Evolutionary conservation across 768 basidiomycete genomes (phyloP), one percentile per base, ranked within the genome.

Genomic region (Lactifluus piperatus): DNA sequence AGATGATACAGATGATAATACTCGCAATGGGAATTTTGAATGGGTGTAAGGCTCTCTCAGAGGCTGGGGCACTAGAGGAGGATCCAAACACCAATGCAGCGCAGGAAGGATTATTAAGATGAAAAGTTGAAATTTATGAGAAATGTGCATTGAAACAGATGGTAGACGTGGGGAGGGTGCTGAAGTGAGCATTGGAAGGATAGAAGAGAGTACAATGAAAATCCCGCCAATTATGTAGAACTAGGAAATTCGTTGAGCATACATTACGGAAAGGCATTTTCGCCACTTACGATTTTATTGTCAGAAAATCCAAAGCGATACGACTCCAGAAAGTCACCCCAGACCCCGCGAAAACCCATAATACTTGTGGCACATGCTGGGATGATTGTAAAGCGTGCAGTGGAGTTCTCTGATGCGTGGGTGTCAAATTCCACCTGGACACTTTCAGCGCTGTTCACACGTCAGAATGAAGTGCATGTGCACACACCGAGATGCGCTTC

Each of bases 1-100:
- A 20, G 88, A 88, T 56, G 82, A 76, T 20, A 78, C 77, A 1
- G 86, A 79, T 1, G 81, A 88, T 50, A 86, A 79, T 26, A 92
- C 80, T 36, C 77, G 80, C n/a, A 89, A 72, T 3, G 82, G 80
- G 58, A 76, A 77, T 30, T 68, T 71, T 2, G 80, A 80, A 62
- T 80, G 81, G 29, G 70, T 73, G 66, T 80, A 84, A 4, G 81
- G 75, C 56, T 74, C 69, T 27, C 66, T 58, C 16, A 82, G 69
- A 37, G 82, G 84, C 67, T 80, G 78, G 2, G 77, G 78, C 34
- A 87, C 77, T 18, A 82, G 77, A 10, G 83, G 84, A 49, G 83
- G 32, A 5, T 30, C 20, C 37, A 63, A 43, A 13, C 29, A 80
- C 22, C 69, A 72, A n/a, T 85, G 62, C 29, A 67, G 62, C 26